phyloP scores from a whole-genome alignment of 495 filamentous ascomycete genomes.

The Penicillium dipodomyicola region DNA sequence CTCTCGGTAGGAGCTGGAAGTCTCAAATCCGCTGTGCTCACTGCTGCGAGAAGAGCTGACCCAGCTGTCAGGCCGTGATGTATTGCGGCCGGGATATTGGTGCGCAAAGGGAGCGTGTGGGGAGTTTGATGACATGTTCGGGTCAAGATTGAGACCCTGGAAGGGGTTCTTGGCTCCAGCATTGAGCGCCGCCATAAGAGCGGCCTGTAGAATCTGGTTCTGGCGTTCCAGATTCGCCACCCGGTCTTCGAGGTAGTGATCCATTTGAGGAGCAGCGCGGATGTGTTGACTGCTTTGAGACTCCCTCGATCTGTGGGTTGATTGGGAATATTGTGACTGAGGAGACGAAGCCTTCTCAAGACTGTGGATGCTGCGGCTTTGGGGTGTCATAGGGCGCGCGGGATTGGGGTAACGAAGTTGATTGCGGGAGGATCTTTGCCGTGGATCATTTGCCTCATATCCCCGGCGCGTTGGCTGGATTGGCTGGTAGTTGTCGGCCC shows the following conservation, averaged over 20 bases:
- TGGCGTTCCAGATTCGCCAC: conserved; percentile 45
- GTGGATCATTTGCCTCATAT: conserved; percentile 16
- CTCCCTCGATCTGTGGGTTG: conserved; percentile 24
- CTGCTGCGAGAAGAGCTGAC: conserved; percentile 32
- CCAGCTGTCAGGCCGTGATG: conserved; percentile 37
- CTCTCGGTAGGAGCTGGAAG: conserved; percentile 18
- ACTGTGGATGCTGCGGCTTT: conserved; percentile 21
- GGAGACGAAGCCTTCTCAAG: conserved; percentile 27
- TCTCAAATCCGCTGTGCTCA: conserved; percentile 26
- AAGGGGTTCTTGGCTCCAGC: conserved; percentile 31
- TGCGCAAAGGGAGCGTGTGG: conserved; percentile 3
- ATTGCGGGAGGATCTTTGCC: conserved; percentile 4
- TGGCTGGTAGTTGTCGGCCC: conserved; percentile 10
- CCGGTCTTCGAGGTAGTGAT: conserved; percentile 36
- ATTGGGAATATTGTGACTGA: conserved; percentile 25
- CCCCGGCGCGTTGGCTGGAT: conserved; percentile 14
- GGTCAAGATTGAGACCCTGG: conserved; percentile 25
- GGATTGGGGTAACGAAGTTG: conserved; percentile 12
- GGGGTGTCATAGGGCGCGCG: conserved; percentile 29
- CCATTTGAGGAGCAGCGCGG: conserved; percentile 10
- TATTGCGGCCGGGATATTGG: conserved; percentile 18
- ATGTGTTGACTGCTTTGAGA: conserved; percentile 21
- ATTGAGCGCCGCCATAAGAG: conserved; percentile 42
- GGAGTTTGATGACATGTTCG: conserved; percentile 19
- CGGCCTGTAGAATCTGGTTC: conserved; percentile 47